Percentiles rank a stretch among this genome's conserved stretches.
Evolutionary conservation across 2,329 filamentous ascomycete genomes (phyloP).

Genomic region (Fonsecaea nubica): DNA sequence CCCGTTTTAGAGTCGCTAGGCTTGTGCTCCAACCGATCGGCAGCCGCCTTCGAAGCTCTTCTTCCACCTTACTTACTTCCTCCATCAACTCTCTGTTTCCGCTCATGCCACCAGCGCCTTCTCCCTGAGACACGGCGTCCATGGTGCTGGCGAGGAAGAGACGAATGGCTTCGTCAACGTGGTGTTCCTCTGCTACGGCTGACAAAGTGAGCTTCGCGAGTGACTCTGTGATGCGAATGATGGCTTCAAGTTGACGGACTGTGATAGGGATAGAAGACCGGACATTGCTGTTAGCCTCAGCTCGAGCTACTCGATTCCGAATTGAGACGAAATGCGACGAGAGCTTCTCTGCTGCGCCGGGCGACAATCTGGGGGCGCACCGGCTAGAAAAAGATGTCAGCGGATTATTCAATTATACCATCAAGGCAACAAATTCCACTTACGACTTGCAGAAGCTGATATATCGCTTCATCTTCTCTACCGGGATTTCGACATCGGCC

Average conservation of each 20-base stretch:
- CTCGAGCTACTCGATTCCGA: slow-evolving; percentile 87
- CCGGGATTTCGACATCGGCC: slow-evolving; percentile 83
- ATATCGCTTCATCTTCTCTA: slow-evolving; percentile 97
- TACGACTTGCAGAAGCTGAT: slow-evolving; percentile 96
- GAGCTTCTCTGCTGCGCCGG: slow-evolving; percentile 92
- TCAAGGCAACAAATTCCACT: slow-evolving; percentile 47
- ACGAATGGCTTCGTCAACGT: slow-evolving; percentile 96
- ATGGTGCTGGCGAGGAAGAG: slow-evolving; percentile 96
- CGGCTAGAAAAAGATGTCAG: slow-evolving; percentile 60
- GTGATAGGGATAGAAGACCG: slow-evolving; percentile 97
- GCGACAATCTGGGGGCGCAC: slow-evolving; percentile 87
- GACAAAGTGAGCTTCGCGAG: slow-evolving; percentile 89
- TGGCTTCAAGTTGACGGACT: slow-evolving; percentile 93
- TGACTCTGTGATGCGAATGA: slow-evolving; percentile 95
- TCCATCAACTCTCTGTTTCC: slow-evolving; percentile 89
- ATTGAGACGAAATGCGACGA: slow-evolving; percentile 98
- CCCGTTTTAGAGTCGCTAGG: slow-evolving; percentile 80
- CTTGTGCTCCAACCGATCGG: slow-evolving; percentile 97
- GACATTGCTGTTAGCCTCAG: slow-evolving; percentile 86
- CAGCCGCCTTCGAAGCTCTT: slow-evolving; percentile 82
- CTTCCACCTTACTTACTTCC: slow-evolving; percentile 83
- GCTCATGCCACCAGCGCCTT: slow-evolving; percentile 61
- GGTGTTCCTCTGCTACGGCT: slow-evolving; percentile 83
- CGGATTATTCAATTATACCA: background rate
- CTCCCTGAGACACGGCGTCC: slow-evolving; percentile 93